Evolutionary conservation across 257 asterid genomes (phyloP).

Genomic region (Penstemon davidsonii): DNA sequence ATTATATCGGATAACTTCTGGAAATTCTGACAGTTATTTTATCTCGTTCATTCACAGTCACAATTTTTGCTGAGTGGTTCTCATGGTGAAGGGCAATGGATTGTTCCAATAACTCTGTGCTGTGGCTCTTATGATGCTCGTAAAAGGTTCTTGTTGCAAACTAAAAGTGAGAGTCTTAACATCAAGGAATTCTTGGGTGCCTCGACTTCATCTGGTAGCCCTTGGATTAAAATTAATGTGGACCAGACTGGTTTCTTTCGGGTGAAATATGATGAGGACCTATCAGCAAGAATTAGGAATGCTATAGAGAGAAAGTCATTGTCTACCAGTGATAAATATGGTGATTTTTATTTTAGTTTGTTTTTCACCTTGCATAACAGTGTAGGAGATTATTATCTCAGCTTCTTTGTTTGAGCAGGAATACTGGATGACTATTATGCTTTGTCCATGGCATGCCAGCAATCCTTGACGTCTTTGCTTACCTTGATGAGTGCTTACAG

Average conservation of each 20-base stretch:
- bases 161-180: conserved; percentile 60
- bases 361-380: conserved; percentile 8
- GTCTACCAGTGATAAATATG: conserved; percentile 76
- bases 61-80: conserved; percentile 76
- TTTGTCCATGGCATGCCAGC: conserved; percentile 82
- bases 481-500: conserved; percentile 81
- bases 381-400: conserved; percentile 16
- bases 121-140: conserved; percentile 68
- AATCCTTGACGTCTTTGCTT: conserved; percentile 74
- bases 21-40: conserved; percentile 27
- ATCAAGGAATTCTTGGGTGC: conserved; percentile 56
- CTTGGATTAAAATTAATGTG: conserved; percentile 82
- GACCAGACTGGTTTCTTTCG: conserved; percentile 84
- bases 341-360: conserved; percentile 37
- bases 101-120: conserved; percentile 81
- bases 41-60: conserved; percentile 50
- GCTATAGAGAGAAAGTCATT: conserved; percentile 74
- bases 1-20: conserved; percentile 6
- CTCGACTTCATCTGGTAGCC: conserved; percentile 43
- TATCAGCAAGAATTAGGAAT: conserved; percentile 75
- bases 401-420: conserved; percentile 57
- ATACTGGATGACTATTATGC: conserved; percentile 83
- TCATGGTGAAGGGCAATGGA: conserved; percentile 89
- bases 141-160: conserved; percentile 71
- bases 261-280: conserved; percentile 82